Evolutionary conservation across 2,329 filamentous ascomycete species (phyloP), one percentile per base, ranked within the genome.

Genomic region (Epichloe hybrida): DNA sequence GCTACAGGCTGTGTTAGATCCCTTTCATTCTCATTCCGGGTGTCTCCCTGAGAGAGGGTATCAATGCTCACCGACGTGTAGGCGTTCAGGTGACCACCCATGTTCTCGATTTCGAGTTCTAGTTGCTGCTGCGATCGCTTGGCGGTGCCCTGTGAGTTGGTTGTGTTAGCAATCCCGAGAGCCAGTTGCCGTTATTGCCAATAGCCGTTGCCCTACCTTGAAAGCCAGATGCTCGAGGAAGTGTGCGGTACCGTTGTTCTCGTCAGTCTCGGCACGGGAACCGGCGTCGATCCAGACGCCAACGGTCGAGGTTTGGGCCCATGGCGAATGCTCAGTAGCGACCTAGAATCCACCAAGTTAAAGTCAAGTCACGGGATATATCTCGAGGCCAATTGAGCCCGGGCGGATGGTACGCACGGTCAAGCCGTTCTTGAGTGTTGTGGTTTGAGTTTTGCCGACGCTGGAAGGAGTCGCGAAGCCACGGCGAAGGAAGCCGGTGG

Each of bases 161-260:
- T 17, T 7, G 2, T 11, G 45, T 55, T 36, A 56, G 43, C 46
- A 46, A 15, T n/a, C 13, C 13, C 13, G 20, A n/a, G 20, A 20
- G 21, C 9, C 36, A 23, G 38, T 42, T n/a, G 23, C 15, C 17
- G 13, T 17, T 13, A 8, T 41, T 9, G 40, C 8, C 37, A 48
- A 31, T 27, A 20, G n/a, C n/a, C 13, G 43, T 27, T 21, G 49
- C 51, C 60, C 61, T 79, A 95, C 89, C 88, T 98, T 98, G 84
- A 98, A 98, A 64, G 94, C 94, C 71, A 98, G 81, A 77, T 98
- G 93, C 80, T 98, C 93, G 64, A 98, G 83, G 80, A 98, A 98
- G 77, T 98, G 93, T 66, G 93, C 93, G 64, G 93, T 98, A 73
- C 93, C 93, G 77, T 97, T 98, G 67, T 88, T 97, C 81, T 89